Conservation (phyloP, 768 basidiomycete genomes). For the Kwoniella europaea region DNA sequence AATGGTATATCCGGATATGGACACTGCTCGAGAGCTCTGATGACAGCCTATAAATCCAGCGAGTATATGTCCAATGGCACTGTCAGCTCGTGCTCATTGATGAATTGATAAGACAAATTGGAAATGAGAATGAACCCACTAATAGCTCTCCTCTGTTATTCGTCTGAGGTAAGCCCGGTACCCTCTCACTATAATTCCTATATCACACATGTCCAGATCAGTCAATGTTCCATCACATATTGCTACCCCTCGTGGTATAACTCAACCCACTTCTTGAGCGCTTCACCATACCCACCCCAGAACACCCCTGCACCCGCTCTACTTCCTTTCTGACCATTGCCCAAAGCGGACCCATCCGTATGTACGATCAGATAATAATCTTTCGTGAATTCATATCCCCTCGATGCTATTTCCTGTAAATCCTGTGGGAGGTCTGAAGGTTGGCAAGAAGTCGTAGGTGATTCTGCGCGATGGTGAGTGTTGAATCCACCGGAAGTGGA, state of each 20-base stretch:
- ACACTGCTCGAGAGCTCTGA: slow-evolving; percentile 76
- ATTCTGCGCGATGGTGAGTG: slow-evolving; percentile 28
- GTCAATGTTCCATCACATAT: background rate
- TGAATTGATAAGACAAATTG: background rate
- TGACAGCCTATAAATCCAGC: slow-evolving; percentile 69
- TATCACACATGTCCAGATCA: background rate
- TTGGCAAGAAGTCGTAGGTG: background rate
- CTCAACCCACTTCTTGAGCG: slow-evolving; percentile 34
- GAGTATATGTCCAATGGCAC: background rate
- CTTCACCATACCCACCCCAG: slow-evolving; percentile 67
- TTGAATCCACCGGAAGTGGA: slow-evolving; percentile 16
- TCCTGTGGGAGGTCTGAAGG: slow-evolving; percentile 17
- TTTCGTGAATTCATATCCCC: slow-evolving; percentile 44
- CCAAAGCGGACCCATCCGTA: slow-evolving; percentile 83
- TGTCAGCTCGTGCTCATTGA: slow-evolving; percentile 2
- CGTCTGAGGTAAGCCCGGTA: slow-evolving; percentile 57
- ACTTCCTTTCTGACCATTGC: slow-evolving; percentile 73
- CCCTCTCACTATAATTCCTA: slow-evolving; percentile 76
- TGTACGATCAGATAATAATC: slow-evolving; percentile 66
- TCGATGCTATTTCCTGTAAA: slow-evolving; percentile 16
- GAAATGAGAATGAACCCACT: slow-evolving; percentile 60
- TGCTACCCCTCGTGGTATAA: no score
- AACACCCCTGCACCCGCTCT: slow-evolving; percentile 86
- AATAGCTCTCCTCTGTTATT: slow-evolving; percentile 76
- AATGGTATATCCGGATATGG: slow-evolving; percentile 65